Conservation (phyloP, 768 basidiomycete genomes). For the Goffeauzyma gilvescens region DNA sequence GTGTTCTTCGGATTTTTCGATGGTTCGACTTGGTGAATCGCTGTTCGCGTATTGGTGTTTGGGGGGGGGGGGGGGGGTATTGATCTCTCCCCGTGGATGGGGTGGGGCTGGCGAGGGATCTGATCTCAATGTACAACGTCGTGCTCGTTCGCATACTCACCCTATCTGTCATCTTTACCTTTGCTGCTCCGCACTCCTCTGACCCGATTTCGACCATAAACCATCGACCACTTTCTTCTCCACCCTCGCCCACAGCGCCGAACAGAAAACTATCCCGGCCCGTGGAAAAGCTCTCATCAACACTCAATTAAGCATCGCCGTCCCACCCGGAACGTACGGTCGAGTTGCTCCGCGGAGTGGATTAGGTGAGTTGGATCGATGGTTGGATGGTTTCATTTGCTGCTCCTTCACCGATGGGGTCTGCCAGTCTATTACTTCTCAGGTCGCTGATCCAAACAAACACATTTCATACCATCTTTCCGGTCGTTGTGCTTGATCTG, state of each 20-base stretch:
- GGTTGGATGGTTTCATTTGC: not conserved
- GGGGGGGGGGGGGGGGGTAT: no score
- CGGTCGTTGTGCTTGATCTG: not conserved
- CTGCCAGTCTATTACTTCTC: not conserved
- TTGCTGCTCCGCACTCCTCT: not conserved
- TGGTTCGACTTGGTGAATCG: no score
- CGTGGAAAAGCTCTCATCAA: slow-evolving; percentile 79
- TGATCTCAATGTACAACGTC: not conserved
- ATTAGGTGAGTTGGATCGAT: slow-evolving; percentile 45
- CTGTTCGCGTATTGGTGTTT: no score
- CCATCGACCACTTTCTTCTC: no score
- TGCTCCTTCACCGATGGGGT: not conserved
- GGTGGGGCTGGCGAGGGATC: not conserved
- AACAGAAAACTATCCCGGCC: slow-evolving; percentile 63
- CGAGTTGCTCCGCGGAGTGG: slow-evolving; percentile 91
- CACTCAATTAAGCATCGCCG: slow-evolving; percentile 80
- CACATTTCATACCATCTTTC: no score
- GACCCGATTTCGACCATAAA: not conserved
- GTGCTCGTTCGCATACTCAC: no score
- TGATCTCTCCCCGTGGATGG: no score
- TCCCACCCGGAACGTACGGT: slow-evolving; percentile 83
- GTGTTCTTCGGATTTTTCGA: no score
- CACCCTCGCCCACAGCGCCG: slow-evolving; percentile 42
- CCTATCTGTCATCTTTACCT: not conserved
- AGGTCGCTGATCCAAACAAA: not conserved